Percentiles rank a stretch among this genome's conserved stretches.
Conservation (phyloP, 2,329 filamentous ascomycete genomes). For the Cytospora schulzeri region DNA sequence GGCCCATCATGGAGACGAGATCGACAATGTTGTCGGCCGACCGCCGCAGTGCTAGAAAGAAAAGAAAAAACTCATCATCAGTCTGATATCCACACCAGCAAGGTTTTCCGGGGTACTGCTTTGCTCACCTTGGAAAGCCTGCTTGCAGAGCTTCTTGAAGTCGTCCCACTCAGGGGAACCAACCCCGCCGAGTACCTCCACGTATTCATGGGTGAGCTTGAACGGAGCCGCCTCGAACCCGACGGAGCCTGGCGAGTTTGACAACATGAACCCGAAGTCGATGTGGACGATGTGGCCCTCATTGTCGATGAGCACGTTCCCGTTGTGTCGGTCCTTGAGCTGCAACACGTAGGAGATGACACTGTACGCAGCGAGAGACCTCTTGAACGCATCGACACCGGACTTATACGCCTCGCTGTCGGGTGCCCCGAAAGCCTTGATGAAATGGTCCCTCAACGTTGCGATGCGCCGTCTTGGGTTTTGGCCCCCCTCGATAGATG, state of each 20-base stretch:
- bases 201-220: slow-evolving; percentile 80
- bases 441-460: slow-evolving; percentile 78
- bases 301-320: slow-evolving; percentile 83
- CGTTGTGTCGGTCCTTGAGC: slow-evolving; percentile 84
- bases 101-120: not conserved
- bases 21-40: slow-evolving; percentile 82
- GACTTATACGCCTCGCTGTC: slow-evolving; percentile 70
- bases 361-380: slow-evolving; percentile 82
- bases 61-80: too few relatives aligned
- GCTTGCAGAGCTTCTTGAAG: slow-evolving; percentile 79
- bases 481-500: slow-evolving; percentile 70
- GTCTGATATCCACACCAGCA: slow-evolving; percentile 8
- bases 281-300: slow-evolving; percentile 87
- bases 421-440: slow-evolving; percentile 74
- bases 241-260: slow-evolving; percentile 81
- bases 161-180: slow-evolving; percentile 70
- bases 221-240: slow-evolving; percentile 87
- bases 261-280: slow-evolving; percentile 89
- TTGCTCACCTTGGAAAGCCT: slow-evolving; percentile 73
- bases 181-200: slow-evolving; percentile 77
- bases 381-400: slow-evolving; percentile 77
- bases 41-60: slow-evolving; percentile 66
- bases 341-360: slow-evolving; percentile 83
- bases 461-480: slow-evolving; percentile 77
- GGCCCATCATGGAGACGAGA: slow-evolving; percentile 82